phyloP scores from a whole-genome alignment of 345 rosid genomes.

The Sonneratia caseolaris region DNA sequence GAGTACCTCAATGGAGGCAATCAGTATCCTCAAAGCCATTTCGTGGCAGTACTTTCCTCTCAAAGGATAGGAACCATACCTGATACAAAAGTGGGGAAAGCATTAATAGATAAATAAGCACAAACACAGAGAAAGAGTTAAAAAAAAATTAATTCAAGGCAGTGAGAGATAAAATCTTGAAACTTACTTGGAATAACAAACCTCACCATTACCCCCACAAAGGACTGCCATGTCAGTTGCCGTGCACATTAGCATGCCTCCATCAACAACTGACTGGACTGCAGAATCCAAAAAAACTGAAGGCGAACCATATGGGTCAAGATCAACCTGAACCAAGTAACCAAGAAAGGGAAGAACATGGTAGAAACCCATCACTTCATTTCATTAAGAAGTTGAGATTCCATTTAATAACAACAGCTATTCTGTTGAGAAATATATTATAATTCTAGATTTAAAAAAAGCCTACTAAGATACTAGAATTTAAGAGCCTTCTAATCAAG shows the following conservation, averaged over 20 bases:
- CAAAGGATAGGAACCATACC: conserved; percentile 91
- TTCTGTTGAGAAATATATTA: neutral
- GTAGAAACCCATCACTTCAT: neutral
- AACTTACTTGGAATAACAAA: conserved; percentile 98
- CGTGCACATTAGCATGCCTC: conserved; percentile 95
- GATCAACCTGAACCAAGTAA: conserved; percentile 65
- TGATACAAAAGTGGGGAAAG: conserved; percentile 13
- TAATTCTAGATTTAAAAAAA: neutral
- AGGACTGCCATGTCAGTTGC: conserved; percentile 99
- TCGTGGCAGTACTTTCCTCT: conserved; percentile 97
- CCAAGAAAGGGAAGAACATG: neutral
- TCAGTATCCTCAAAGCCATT: conserved; percentile 97
- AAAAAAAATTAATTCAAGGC: conserved; percentile 7
- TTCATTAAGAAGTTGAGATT: neutral
- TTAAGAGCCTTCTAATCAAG: too few relatives aligned
- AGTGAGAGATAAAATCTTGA: neutral
- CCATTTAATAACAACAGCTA: too few relatives aligned
- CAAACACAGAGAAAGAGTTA: conserved; percentile 10
- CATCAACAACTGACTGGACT: conserved; percentile 88
- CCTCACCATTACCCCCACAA: conserved; percentile 97
- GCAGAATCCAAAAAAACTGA: conserved; percentile 94
- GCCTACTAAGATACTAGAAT: neutral
- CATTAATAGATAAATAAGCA: neutral
- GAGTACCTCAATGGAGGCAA: conserved; percentile 86
- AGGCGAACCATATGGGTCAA: conserved; percentile 98